Conservation (phyloP, 1,284 basidiomycete species). For the Austroboletus niveus region DNA sequence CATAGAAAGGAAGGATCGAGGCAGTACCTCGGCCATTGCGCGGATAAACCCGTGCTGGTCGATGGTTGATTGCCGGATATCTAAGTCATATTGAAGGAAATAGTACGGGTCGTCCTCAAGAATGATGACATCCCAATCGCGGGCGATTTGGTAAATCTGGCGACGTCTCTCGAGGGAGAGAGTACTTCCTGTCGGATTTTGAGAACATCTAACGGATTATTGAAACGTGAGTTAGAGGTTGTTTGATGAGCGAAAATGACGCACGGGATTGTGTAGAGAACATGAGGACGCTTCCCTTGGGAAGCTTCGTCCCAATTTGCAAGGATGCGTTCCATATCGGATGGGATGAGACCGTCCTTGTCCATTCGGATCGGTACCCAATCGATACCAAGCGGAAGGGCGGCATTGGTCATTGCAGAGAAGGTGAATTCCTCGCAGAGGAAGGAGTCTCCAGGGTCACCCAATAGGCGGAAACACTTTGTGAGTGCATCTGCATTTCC, state of each 20-base stretch:
- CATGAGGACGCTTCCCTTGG: constrained; percentile 34
- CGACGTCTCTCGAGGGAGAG: constrained; percentile 50
- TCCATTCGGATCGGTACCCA: constrained; percentile 54
- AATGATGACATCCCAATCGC: constrained; percentile 52
- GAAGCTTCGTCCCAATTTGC: constrained; percentile 46
- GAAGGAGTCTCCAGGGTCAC: constrained; percentile 53
- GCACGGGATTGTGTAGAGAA: constrained; percentile 33
- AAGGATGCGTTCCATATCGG: constrained; percentile 48
- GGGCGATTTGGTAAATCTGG: constrained; percentile 52
- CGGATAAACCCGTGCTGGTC: constrained; percentile 27
- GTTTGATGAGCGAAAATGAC: constrained; percentile 1
- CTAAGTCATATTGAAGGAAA: constrained; percentile 43
- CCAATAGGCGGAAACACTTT: constrained; percentile 40
- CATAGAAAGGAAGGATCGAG: constrained; percentile 48
- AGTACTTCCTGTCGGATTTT: constrained; percentile 57
- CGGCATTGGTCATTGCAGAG: constrained; percentile 40
- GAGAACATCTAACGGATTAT: constrained; percentile 29
- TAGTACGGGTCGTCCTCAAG: constrained; percentile 61
- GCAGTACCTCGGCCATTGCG: constrained; percentile 33
- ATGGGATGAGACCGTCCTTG: constrained; percentile 48
- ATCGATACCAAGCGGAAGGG: constrained; percentile 40
- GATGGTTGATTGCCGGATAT: constrained; percentile 22
- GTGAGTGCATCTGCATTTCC: constrained; percentile 38
- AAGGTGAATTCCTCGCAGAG: constrained; percentile 52
- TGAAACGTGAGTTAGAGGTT: constrained; percentile 14